Percentiles rank a stretch among this genome's conserved stretches.
These are phyloP conservation scores for Aspergillus sp. DNA, from an alignment of 2,329 filamentous ascomycete species.

Conservation along the genomic window DNA sequence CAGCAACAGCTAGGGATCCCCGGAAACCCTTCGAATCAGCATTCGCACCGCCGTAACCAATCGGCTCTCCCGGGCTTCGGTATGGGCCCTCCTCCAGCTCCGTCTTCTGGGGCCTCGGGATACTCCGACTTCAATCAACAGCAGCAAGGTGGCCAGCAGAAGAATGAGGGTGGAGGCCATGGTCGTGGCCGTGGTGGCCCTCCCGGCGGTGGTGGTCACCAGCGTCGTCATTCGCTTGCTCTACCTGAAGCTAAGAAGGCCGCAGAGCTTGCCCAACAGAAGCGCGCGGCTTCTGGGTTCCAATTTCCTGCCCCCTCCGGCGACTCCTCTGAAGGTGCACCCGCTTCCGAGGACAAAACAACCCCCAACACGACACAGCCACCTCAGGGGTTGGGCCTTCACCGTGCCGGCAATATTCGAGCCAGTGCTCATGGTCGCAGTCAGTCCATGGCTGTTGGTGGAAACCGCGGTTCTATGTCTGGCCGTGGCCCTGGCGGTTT, in stretches of 20 bases:
- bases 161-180: slow-evolving; percentile 67
- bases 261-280: slow-evolving; percentile 93
- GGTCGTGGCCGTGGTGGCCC: slow-evolving; percentile 74
- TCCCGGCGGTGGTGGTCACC: slow-evolving; percentile 71
- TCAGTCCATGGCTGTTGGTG: slow-evolving; percentile 54
- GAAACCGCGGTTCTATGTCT: slow-evolving; percentile 64
- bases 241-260: slow-evolving; percentile 97
- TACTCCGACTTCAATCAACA: slow-evolving; percentile 79
- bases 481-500: slow-evolving; percentile 70
- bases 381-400: slow-evolving; percentile 63
- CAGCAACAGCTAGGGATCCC: slow-evolving; percentile 62
- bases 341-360: slow-evolving; percentile 53
- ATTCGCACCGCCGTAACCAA: slow-evolving; percentile 95
- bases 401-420: slow-evolving; percentile 82
- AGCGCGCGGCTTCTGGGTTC: slow-evolving; percentile 89
- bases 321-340: slow-evolving; percentile 53
- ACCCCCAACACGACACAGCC: slow-evolving; percentile 47
- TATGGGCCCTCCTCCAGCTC: slow-evolving; percentile 88
- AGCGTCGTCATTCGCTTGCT: slow-evolving; percentile 90
- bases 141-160: slow-evolving; percentile 60
- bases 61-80: slow-evolving; percentile 92
- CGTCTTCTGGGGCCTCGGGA: slow-evolving; percentile 81
- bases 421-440: slow-evolving; percentile 62
- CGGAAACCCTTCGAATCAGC: slow-evolving; percentile 75
- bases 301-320: slow-evolving; percentile 80